These are phyloP conservation scores for Hericium alpestre DNA, from an alignment of 768 basidiomycete species.

Conservation along the genomic window DNA sequence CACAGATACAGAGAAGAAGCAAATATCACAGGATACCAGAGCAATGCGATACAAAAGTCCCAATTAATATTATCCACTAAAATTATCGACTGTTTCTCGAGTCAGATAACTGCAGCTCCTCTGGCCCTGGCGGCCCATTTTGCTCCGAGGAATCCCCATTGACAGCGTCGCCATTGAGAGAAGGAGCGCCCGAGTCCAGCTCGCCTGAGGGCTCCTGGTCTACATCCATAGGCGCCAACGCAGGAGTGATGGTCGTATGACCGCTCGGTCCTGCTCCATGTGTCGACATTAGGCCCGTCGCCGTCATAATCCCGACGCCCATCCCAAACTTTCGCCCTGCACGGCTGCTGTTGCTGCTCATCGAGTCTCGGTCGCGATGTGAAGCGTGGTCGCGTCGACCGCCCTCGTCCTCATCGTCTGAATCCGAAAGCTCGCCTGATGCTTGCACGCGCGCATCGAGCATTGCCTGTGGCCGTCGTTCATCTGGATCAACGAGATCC, in stretches of 20 bases:
- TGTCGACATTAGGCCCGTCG: constrained; percentile 41
- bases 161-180: not conserved
- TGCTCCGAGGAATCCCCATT: not conserved
- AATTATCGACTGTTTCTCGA: constrained; percentile 12
- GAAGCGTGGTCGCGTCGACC: constrained; percentile 60
- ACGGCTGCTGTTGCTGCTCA: constrained; percentile 31
- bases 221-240: constrained; percentile 9
- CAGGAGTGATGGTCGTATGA: constrained; percentile 11
- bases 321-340: constrained; percentile 42
- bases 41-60: not conserved
- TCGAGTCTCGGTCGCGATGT: constrained; percentile 23
- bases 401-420: constrained; percentile 94
- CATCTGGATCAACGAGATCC: constrained; percentile 68
- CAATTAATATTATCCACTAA: not conserved
- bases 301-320: constrained; percentile 61
- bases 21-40: not conserved
- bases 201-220: constrained; percentile 3
- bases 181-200: not conserved
- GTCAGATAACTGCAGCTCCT: constrained; percentile 11
- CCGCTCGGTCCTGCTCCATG: constrained; percentile 67
- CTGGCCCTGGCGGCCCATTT: not conserved
- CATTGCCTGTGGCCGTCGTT: constrained; percentile 62
- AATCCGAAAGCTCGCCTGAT: constrained; percentile 89
- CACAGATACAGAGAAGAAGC: not conserved
- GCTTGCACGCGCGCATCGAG: constrained; percentile 75